Evolutionary conservation across 352 stramenopile species (phyloP).

Genomic region (Blastocystis sp.): DNA sequence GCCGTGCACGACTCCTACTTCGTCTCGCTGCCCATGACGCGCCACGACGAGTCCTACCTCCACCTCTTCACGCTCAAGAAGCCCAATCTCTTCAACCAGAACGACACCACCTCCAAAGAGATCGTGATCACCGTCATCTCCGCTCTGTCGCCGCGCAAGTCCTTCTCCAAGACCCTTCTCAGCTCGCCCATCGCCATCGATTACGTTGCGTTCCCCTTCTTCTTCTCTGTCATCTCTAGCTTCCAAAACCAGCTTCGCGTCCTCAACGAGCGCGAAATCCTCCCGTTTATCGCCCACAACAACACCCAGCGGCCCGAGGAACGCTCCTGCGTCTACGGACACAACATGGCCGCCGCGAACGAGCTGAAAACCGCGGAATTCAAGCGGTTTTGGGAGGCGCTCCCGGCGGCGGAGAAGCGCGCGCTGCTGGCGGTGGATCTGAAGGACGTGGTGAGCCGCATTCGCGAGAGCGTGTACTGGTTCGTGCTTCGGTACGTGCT

Average conservation of each 20-base stretch:
- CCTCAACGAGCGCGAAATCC: slow-evolving; percentile 24
- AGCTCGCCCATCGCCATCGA: slow-evolving; percentile 14
- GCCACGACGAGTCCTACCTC: slow-evolving; percentile 5
- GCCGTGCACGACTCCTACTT: slow-evolving; percentile 35
- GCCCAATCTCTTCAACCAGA: not conserved
- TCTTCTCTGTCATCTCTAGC: not conserved
- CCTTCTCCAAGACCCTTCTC: not conserved
- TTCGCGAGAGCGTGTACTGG: slow-evolving; percentile 51
- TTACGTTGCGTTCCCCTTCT: not conserved
- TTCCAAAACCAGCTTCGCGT: slow-evolving; percentile 44
- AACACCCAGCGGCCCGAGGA: not conserved
- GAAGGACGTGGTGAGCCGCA: slow-evolving; percentile 33
- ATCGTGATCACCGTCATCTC: slow-evolving; percentile 22
- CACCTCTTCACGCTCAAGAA: slow-evolving; percentile 36
- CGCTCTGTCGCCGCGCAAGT: not conserved
- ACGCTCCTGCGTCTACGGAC: slow-evolving; percentile 33
- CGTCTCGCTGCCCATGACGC: slow-evolving; percentile 32
- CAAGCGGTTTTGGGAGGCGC: slow-evolving; percentile 19
- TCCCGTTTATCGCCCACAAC: not conserved
- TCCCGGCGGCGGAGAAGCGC: slow-evolving; percentile 15
- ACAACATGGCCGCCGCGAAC: not conserved
- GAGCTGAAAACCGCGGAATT: slow-evolving; percentile 30
- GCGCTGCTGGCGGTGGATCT: slow-evolving; percentile 10
- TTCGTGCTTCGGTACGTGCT: slow-evolving; percentile 53
- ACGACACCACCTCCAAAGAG: slow-evolving; percentile 15